These are phyloP conservation scores for Trichomonas gallinae DNA, from an alignment of 208 protist genomes.

Conservation along the genomic window DNA sequence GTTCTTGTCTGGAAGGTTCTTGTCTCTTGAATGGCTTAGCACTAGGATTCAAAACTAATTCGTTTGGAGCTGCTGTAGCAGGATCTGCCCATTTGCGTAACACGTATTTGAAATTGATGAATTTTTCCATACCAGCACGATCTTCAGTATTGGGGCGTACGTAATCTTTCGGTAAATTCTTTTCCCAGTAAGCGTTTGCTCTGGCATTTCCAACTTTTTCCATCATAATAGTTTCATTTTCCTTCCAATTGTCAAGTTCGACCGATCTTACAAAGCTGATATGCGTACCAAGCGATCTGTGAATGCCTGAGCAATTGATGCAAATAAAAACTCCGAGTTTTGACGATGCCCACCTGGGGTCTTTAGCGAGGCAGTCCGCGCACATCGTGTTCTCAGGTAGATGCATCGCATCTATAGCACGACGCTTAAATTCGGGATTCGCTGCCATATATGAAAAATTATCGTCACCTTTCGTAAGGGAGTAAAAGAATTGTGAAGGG, in stretches of 20 bases:
- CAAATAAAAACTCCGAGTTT: conserved; percentile 54
- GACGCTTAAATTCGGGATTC: not conserved
- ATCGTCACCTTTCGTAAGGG: too few species aligned
- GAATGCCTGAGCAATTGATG: conserved; percentile 47
- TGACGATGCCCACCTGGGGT: conserved; percentile 36
- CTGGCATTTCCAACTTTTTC: conserved; percentile 18
- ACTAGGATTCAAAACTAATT: not conserved
- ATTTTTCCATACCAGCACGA: not conserved
- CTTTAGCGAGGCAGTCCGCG: conserved; percentile 29
- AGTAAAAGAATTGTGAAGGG: too few species aligned
- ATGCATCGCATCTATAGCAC: not conserved
- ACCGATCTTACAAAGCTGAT: conserved; percentile 42
- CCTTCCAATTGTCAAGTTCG: conserved; percentile 44
- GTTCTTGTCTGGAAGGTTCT: not conserved
- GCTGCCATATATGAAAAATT: not conserved
- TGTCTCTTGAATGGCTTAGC: not conserved
- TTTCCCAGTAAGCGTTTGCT: not conserved
- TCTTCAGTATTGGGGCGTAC: not conserved
- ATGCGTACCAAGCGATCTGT: conserved; percentile 47
- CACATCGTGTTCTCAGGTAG: not conserved
- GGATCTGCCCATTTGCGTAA: not conserved
- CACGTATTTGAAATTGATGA: not conserved
- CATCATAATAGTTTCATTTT: conserved; percentile 26
- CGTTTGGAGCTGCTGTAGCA: not conserved
- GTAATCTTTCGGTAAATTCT: not conserved